Evolutionary conservation across 768 basidiomycete genomes (phyloP), one percentile per base, ranked within the genome.

Genomic region (Boletus vinaceobasis): DNA sequence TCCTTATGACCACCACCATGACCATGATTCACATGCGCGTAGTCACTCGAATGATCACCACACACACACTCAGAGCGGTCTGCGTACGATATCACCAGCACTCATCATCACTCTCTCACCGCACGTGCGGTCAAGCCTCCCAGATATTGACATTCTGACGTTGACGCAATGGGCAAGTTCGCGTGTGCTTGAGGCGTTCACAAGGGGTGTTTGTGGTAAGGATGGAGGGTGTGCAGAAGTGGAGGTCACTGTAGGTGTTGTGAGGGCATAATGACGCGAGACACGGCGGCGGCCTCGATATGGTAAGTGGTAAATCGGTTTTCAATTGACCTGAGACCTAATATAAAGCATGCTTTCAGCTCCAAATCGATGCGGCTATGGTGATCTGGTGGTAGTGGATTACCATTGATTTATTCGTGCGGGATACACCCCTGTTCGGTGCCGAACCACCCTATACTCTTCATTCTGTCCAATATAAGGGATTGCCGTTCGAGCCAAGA

Each of bases 91-190:
- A 8, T 67, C 75, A 13, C 72, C 77, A 21, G 62, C 68, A n/a
- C 75, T 92, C 55, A 79, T 96, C 14, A 84, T 91, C 31, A 90
- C 93, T 31, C 74, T 95, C 26, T 87, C 92, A 65, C 71, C 91
- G 42, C 91, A 92, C 64, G 88, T 96, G 14, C 72, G 76, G 36
- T 69, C 76, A 36, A 84, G 86, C 53, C 65, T 91, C 39, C 77
- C 76, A 7, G 92, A 94, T 68, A 78, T 77, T 26, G 88, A 89
- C 43, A 81, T 91, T 44, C 63, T 95, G 45, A 75, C 73, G 62
- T 72, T 94, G 46, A 93, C 90, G 21, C 74, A 75, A 45, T 92
- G 88, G 87, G 86, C 86, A 23, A 86, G 85, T 78, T 85, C 88
- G 65, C 80, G 79, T 43, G 82, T 83, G 61, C 75, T 77, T 42